These are phyloP conservation scores for Lolium multiflorum DNA, from an alignment of 176 grass and related monocot genomes.

Conservation along the genomic window DNA sequence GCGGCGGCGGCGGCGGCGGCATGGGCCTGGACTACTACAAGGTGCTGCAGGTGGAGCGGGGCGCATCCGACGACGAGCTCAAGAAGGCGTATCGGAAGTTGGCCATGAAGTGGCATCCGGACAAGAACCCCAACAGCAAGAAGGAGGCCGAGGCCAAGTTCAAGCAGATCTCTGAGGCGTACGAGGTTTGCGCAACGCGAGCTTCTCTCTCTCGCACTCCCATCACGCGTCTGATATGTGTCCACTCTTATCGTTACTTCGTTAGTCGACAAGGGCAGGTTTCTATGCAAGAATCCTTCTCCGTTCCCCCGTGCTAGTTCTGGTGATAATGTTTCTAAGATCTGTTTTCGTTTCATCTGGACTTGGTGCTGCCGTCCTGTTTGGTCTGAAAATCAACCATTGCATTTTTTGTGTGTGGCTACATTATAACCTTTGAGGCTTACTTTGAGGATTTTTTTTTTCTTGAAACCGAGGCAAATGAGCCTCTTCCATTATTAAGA, in stretches of 20 bases:
- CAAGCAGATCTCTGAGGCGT: constrained; percentile 88
- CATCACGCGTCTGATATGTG: constrained; percentile 27
- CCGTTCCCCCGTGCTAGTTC: not conserved
- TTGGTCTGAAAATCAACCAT: constrained; percentile 6
- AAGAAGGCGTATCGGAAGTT: constrained; percentile 84
- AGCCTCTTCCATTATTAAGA: too few species aligned
- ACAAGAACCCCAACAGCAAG: constrained; percentile 78
- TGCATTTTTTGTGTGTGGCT: not conserved
- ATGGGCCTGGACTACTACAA: constrained; percentile 86
- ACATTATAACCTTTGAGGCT: not conserved
- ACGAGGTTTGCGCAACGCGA: constrained; percentile 57
- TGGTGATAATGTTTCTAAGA: constrained; percentile 27
- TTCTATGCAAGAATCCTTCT: not conserved
- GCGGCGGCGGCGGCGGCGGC: not conserved
- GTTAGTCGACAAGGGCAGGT: not conserved
- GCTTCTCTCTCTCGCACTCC: not conserved
- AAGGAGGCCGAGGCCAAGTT: constrained; percentile 87
- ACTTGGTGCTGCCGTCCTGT: not conserved
- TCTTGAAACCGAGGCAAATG: too few species aligned
- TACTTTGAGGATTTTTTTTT: too few species aligned
- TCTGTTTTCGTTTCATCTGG: not conserved
- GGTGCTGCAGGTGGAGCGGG: constrained; percentile 63
- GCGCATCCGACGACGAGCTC: constrained; percentile 66
- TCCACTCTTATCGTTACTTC: not conserved
- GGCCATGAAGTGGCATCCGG: constrained; percentile 88